Conservation (phyloP, 805 yeast genomes). For the Groenewaldozyma tartarivorans region DNA sequence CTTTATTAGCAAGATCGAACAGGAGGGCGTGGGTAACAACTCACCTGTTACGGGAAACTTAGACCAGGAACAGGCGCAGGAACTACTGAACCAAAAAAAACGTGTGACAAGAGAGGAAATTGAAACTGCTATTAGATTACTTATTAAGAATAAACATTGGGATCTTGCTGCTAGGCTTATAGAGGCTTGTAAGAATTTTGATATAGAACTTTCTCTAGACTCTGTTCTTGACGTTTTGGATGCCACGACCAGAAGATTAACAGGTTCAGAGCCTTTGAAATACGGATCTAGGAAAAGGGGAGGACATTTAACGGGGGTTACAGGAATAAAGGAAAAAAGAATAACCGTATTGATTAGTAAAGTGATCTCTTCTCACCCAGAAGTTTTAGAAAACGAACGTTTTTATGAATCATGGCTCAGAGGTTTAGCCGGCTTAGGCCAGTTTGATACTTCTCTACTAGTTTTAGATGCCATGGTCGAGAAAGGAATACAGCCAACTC, state of each 20-base stretch:
- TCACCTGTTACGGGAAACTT: conserved; percentile 2
- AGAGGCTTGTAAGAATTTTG: conserved; percentile 6
- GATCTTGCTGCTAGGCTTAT: conserved; percentile 10
- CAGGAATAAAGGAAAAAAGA: conserved; percentile 1
- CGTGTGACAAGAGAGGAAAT: conserved; percentile 5
- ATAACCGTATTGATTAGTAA: conserved; percentile 8
- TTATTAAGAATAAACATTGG: conserved; percentile 11
- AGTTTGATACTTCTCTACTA: conserved; percentile 12
- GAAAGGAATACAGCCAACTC: conserved; percentile 7
- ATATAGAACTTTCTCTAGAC: conserved; percentile 8
- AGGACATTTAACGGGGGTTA: neutral
- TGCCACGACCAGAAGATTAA: conserved; percentile 10
- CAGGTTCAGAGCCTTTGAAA: conserved; percentile 5
- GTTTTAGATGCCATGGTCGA: conserved; percentile 17
- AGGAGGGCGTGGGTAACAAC: conserved; percentile 1
- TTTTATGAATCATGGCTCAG: conserved; percentile 18
- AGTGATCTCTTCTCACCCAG: conserved; percentile 13
- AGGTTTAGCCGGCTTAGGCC: conserved; percentile 15
- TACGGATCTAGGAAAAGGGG: neutral
- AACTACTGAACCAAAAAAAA: conserved; percentile 6
- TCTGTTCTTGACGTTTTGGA: conserved; percentile 13
- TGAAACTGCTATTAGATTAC: conserved; percentile 3
- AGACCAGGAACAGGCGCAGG: conserved; percentile 9
- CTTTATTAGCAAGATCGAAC: conserved; percentile 3
- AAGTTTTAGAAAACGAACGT: conserved; percentile 13